Evolutionary conservation across 2,329 filamentous ascomycete species (phyloP), one percentile per base, ranked within the genome.

Genomic region (Cladosporium sp.): DNA sequence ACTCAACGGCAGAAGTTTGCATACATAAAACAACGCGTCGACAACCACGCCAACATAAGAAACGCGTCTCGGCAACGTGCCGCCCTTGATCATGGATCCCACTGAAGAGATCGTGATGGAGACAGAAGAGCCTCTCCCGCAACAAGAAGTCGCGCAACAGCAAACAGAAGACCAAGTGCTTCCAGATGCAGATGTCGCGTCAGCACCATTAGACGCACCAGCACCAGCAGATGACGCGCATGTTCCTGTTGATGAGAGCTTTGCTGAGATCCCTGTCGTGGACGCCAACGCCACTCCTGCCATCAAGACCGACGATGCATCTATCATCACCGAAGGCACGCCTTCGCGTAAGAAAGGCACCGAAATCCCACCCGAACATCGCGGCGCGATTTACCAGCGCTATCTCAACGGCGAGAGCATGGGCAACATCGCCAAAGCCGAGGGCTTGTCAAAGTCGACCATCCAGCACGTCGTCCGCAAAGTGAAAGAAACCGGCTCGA

Each of bases 401-500:
- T 55, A 55, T 7, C 32, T 55, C 10, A 55, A 55, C 4, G 52
- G 52, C 18, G 52, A 55, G 52, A 55, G 52, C 52, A 32, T 55
- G 18, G 52, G 52, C 4, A 30, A n/a, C 7, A 55, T 55, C 18
- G 52, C 52, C 52, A 55, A 55, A 55, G 52, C 52, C 30, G 52
- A 55, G 52, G 32, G 32, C n/a, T 8, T 55, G 28, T 32, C 52
- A 55, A 55, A 55, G 15, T 55, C 52, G 18, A 55, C 52, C 14
- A 55, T 55, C 18, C 52, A 55, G 30, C 52, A 55, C 30, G 52
- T 55, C 28, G 52, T 55, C 28, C 26, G 52, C 8, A 55, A 55
- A 21, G 52, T 55, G 2, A 55, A 55, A 55, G 52, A 55, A 55
- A 55, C 52, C 14, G 52, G 52, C 28, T 55, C 52, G 15, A 55